A percentile compares a stretch with the other conserved stretches of the same genome.
Conservation (phyloP, 768 basidiomycete genomes). For the Pleurotus sapidus region DNA sequence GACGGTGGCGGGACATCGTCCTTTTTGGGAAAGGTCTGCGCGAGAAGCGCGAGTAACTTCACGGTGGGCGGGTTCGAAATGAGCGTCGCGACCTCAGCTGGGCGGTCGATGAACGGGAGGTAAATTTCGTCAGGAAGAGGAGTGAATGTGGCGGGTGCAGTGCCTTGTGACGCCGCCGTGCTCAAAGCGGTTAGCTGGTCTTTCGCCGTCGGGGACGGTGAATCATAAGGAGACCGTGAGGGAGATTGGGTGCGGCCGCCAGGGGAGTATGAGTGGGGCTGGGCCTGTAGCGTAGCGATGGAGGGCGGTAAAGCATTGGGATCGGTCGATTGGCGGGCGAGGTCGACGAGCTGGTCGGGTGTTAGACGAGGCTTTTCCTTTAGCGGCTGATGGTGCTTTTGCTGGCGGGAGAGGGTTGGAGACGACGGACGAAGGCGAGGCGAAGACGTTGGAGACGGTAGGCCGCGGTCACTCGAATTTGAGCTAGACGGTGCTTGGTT, state of each 20-base stretch:
- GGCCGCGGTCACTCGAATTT: slow-evolving; percentile 26
- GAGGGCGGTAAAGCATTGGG: slow-evolving; percentile 21
- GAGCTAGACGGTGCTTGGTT: slow-evolving; percentile 18
- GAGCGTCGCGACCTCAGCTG: slow-evolving; percentile 69
- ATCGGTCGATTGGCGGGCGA: slow-evolving; percentile 61
- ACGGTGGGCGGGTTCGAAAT: slow-evolving; percentile 63
- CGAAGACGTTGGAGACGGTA: slow-evolving; percentile 32
- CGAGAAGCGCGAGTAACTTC: slow-evolving; percentile 69
- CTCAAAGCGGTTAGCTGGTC: slow-evolving; percentile 1
- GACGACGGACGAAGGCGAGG: slow-evolving; percentile 49
- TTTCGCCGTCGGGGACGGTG: slow-evolving; percentile 11
- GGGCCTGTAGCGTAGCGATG: slow-evolving; percentile 7
- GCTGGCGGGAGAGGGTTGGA: slow-evolving; percentile 24
- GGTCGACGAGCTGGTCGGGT: slow-evolving; percentile 73
- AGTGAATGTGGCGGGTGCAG: slow-evolving; percentile 62
- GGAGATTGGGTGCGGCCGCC: slow-evolving; percentile 9
- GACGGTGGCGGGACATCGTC: slow-evolving; percentile 17
- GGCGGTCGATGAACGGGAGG: slow-evolving; percentile 85
- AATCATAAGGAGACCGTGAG: slow-evolving; percentile 18
- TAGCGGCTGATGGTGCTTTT: slow-evolving; percentile 23
- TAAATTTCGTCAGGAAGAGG: slow-evolving; percentile 73
- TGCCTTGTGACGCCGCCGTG: neutral
- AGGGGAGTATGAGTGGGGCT: neutral
- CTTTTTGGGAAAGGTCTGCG: slow-evolving; percentile 58
- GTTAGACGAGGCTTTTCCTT: slow-evolving; percentile 50